Evolutionary conservation across 805 yeast species (phyloP).

Genomic region (Kuraishia floccosa): DNA sequence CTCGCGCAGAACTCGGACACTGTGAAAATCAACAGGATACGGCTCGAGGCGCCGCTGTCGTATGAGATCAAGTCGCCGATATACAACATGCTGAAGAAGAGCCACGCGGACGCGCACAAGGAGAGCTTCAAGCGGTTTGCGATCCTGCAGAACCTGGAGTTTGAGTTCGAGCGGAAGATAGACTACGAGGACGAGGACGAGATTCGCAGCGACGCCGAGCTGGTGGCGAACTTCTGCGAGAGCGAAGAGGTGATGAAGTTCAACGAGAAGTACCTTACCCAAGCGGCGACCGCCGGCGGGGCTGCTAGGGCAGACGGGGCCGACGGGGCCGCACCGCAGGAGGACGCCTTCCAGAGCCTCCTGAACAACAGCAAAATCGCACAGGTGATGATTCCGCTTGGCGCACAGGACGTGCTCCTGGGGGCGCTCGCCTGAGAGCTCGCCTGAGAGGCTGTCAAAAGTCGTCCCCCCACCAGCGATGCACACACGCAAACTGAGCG

Average conservation of each 20-base stretch:
- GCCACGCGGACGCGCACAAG: slow-evolving; percentile 8
- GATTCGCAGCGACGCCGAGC: slow-evolving; percentile 13
- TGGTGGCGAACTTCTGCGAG: slow-evolving; percentile 16
- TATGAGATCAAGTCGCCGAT: slow-evolving; percentile 23
- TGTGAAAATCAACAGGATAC: slow-evolving; percentile 10
- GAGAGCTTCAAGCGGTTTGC: slow-evolving; percentile 19
- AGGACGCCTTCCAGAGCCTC: slow-evolving; percentile 8
- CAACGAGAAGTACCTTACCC: slow-evolving; percentile 6
- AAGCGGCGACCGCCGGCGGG: too few relatives aligned
- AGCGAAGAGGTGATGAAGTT: slow-evolving; percentile 14
- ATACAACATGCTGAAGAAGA: slow-evolving; percentile 9
- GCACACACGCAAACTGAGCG: too few relatives aligned
- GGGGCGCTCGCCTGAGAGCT: too few relatives aligned
- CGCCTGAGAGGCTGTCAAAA: too few relatives aligned
- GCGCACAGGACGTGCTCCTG: slow-evolving; percentile 18
- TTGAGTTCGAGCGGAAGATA: slow-evolving; percentile 20
- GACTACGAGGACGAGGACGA: slow-evolving; percentile 6
- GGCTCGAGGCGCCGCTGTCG: slow-evolving; percentile 13
- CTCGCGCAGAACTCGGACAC: slow-evolving; percentile 5
- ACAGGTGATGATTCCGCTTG: slow-evolving; percentile 20
- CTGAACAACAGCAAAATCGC: slow-evolving; percentile 15
- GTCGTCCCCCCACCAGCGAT: too few relatives aligned
- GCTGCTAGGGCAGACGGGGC: slow-evolving; percentile 3
- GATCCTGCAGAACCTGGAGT: slow-evolving; percentile 22
- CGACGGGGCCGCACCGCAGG: slow-evolving; percentile 4